These are phyloP conservation scores for Beauveria caledonica DNA, from an alignment of 2,329 filamentous ascomycete species.

Conservation along the genomic window DNA sequence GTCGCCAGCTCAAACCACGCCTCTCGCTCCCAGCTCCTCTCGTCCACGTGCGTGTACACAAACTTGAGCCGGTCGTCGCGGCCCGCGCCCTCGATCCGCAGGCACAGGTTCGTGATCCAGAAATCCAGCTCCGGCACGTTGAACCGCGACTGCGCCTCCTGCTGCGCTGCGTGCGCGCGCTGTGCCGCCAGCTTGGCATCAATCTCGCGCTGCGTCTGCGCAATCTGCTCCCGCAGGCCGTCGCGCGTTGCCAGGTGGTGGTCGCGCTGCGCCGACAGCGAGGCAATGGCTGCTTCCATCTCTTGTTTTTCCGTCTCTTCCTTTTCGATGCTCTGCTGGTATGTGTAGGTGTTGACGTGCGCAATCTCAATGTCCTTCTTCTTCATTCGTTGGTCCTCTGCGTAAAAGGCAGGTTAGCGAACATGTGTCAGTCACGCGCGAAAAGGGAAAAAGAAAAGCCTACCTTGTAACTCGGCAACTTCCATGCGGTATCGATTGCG, in stretches of 20 bases:
- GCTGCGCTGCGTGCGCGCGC: constrained; percentile 60
- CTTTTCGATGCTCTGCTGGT: constrained; percentile 67
- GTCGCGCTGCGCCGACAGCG: constrained; percentile 52
- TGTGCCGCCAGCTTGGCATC: constrained; percentile 63
- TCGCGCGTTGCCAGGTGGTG: constrained; percentile 50
- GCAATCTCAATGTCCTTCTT: constrained; percentile 81
- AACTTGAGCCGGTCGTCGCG: constrained; percentile 82
- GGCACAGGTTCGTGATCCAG: constrained; percentile 84
- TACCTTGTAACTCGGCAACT: constrained; percentile 83
- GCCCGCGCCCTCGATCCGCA: constrained; percentile 84
- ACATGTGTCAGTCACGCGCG: not conserved
- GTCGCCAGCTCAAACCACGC: constrained; percentile 91
- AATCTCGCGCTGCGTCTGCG: constrained; percentile 61
- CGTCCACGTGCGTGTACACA: constrained; percentile 77
- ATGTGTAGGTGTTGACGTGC: constrained; percentile 59
- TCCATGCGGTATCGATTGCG: constrained; percentile 90
- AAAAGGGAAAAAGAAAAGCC: no score
- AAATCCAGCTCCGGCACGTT: constrained; percentile 93
- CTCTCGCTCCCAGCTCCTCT: constrained; percentile 80
- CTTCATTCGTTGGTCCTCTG: constrained; percentile 88
- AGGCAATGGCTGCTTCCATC: constrained; percentile 56
- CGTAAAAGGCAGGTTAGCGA: not conserved
- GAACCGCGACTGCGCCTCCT: constrained; percentile 77
- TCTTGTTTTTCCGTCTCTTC: constrained; percentile 70
- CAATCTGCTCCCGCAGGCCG: constrained; percentile 51